Base-by-base conservation (phyloP, 1,139 yeast genomes). In the Yarrowia galli region DNA sequence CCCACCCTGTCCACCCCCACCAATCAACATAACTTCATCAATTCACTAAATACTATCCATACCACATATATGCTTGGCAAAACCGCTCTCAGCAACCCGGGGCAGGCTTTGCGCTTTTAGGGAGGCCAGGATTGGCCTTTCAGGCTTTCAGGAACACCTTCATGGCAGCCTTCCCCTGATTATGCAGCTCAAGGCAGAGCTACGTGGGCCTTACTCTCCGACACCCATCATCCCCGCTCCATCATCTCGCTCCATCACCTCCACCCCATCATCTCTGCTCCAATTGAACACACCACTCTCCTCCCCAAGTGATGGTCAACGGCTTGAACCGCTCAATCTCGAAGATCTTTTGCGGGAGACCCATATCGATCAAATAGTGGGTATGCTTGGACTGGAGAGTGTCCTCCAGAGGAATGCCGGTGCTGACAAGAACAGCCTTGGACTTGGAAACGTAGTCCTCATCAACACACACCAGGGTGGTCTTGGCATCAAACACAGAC, bases 241-340 rank as follows among this genome's bases (percentile, higher is more conserved):
- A n/a, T n/a, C n/a, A n/a, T n/a, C n/a, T n/a, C n/a, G n/a, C n/a
- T n/a, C n/a, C n/a, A n/a, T n/a, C 13, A 3, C 15, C 15, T 35
- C 22, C 18, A n/a, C 12, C 48, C 48, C 32, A 16, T 28, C 36
- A 61, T 4, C 56, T 10, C 56, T 35, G 28, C 32, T 46, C 56
- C 36, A 61, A 10, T 46, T 46, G 56, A 12, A 46, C 56, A 16
- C 45, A 61, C 66, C 66, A 61, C 56, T 61, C 66, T 2, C 46
- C 66, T 22, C 56, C 66, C 66, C 66, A 61, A 6, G 43, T 46
- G 25, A 61, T 28, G 25, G 56, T 35, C 43, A 61, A 12, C 23
- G 51, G 46, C 56, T 61, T 46, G 56, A 61, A 61, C 56, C 66
- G 54, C 46, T 46, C 66, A 25, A 61, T 61, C 38, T 61, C 66